Base-by-base conservation (phyloP, 306 rosid species). In the Herpetospermum pedunculosum region DNA sequence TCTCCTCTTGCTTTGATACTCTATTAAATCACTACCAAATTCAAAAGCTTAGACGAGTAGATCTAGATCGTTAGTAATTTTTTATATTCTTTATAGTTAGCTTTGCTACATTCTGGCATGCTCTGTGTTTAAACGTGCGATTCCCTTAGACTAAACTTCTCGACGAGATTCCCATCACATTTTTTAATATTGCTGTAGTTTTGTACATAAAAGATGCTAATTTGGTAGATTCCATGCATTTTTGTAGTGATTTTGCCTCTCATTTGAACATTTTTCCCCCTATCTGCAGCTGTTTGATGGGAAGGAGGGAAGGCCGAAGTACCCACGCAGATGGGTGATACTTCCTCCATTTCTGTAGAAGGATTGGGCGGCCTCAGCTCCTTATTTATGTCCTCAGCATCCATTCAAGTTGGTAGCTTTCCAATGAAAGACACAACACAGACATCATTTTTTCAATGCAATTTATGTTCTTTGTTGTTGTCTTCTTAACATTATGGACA, bases 291-390 rank as follows among this genome's bases (percentile, higher is more conserved):
- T 94, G 76, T 94, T 94, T 77, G 96, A 91, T 79, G 99, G 99
- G 62, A 94, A 91, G 78, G 99, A 94, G 3, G 97, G 96, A 72
- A 82, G 83, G 60, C 97, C 96, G 1, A 87, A 84, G 91, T 94
- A 94, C 81, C 96, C 97, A 25, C 97, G 96, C 60, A 82, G 99
- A 77, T 94, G 96, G 97, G 84, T 94, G 32, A 89, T 91, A 48
- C 81, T 94, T 75, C 97, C 99, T 35, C 97, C 97, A 77, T 84
- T 94, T 84, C 84, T 94, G 80, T 94, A 94, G 67, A 78, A 46
- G 40, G 25, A 26, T 23, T 68, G 19, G 13, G 35, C 9, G 4
- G 35, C 73, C 19, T 34, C 50, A 5, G 16, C 9, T 58, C 67
- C 67, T 1, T 28, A 52, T 52, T 23, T 23, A 19, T 52, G 23